These are phyloP conservation scores for Pyrenophora seminiperda DNA, from an alignment of 2,329 filamentous ascomycete genomes.

Conservation along the genomic window DNA sequence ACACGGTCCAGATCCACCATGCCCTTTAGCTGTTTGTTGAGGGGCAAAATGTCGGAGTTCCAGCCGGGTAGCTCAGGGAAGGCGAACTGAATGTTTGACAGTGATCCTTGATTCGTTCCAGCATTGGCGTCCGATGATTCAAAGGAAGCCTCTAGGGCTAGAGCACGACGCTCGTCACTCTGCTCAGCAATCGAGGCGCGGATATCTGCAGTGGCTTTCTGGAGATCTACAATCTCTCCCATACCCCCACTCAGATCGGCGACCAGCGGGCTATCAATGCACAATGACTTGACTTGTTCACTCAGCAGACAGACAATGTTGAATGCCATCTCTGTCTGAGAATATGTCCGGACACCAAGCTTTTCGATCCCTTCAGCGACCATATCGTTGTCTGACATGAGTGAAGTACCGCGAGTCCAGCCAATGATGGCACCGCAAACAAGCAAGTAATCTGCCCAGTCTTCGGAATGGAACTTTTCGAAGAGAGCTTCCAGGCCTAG, in stretches of 20 bases:
- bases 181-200: conserved; percentile 68
- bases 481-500: conserved; percentile 95
- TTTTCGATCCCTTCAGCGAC: conserved; percentile 96
- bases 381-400: conserved; percentile 98
- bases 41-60: conserved; percentile 85
- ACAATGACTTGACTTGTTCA: conserved; percentile 88
- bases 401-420: conserved; percentile 96
- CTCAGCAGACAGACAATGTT: conserved; percentile 97
- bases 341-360: conserved; percentile 96
- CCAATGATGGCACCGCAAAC: conserved; percentile 98
- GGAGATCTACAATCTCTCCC: conserved; percentile 64
- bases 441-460: conserved; percentile 95
- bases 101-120: conserved; percentile 87
- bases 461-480: conserved; percentile 97
- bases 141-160: conserved; percentile 55
- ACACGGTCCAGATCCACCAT: conserved; percentile 99
- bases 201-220: conserved; percentile 13
- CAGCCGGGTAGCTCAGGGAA: conserved; percentile 91
- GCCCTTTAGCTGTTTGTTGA: conserved; percentile 86
- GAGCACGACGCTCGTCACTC: conserved; percentile 95
- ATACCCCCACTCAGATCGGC: conserved; percentile 97
- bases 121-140: conserved; percentile 74
- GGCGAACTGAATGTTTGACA: conserved; percentile 97
- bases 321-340: conserved; percentile 99
- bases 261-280: conserved; percentile 93